phyloP scores from a whole-genome alignment of 495 filamentous ascomycete genomes.

The Pyrenula aspistea region DNA sequence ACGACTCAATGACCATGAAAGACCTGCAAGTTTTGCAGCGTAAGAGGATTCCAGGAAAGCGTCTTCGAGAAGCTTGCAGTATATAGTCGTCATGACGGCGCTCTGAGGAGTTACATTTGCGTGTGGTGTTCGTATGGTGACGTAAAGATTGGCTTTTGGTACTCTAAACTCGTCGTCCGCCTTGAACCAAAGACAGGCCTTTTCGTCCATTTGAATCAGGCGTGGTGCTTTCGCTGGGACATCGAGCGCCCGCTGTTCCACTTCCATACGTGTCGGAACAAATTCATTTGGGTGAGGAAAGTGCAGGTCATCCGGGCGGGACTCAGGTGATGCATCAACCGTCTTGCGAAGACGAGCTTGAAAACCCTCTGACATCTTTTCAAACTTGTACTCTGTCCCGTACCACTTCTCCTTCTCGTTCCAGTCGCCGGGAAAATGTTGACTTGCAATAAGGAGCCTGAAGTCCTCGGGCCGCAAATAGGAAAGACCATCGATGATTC shows the following conservation, averaged over 20 bases:
- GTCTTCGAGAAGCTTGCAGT: conserved; percentile 79
- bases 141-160: conserved; percentile 79
- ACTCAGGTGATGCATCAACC: conserved; percentile 36
- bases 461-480: conserved; percentile 85
- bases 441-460: conserved; percentile 66
- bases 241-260: conserved; percentile 80
- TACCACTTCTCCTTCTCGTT: conserved; percentile 94
- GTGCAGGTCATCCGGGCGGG: conserved; percentile 59
- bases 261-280: conserved; percentile 83
- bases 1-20: conserved; percentile 66
- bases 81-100: conserved; percentile 65
- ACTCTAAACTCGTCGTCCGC: conserved; percentile 99
- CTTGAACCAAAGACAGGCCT: conserved; percentile 89
- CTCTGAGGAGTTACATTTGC: conserved; percentile 66
- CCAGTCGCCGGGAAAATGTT: conserved; percentile 74
- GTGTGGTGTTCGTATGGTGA: conserved; percentile 69
- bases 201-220: conserved; percentile 76
- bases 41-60: conserved; percentile 91
- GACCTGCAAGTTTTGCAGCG: conserved; percentile 87
- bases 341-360: conserved; percentile 56
- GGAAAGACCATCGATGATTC: conserved; percentile 62
- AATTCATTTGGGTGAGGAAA: conserved; percentile 93
- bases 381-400: conserved; percentile 81
- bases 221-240: conserved; percentile 66
- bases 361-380: conserved; percentile 71